Percentiles rank a stretch among this genome's conserved stretches.
phyloP scores from a whole-genome alignment of 495 filamentous ascomycete genomes.

The Parachaetomium inaequale region DNA sequence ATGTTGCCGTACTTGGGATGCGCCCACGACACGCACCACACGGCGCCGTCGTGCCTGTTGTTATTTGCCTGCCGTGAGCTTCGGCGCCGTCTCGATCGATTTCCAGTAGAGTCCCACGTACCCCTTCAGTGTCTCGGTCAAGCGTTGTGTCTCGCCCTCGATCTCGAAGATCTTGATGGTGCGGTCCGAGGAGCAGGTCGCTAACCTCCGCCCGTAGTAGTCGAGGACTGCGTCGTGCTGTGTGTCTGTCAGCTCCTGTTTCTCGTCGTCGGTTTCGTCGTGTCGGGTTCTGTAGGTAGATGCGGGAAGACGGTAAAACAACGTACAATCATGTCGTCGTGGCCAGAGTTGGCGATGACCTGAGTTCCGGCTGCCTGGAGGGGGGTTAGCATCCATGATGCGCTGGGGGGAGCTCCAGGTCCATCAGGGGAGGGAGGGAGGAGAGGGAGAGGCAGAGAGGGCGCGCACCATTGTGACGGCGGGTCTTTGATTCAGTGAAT shows the following conservation, averaged over 20 bases:
- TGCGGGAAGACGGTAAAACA: background rate
- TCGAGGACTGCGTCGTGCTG: conserved; percentile 98
- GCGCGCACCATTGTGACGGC: conserved; percentile 21
- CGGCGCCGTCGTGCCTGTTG: conserved; percentile 83
- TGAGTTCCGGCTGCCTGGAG: conserved; percentile 33
- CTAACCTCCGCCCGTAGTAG: conserved; percentile 94
- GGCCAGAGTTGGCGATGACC: conserved; percentile 49
- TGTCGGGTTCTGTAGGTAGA: background rate
- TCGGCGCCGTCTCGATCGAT: background rate
- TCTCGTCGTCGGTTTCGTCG: background rate
- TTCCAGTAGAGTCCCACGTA: conserved; percentile 40
- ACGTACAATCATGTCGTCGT: conserved; percentile 99
- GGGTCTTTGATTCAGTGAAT: background rate
- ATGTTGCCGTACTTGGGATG: conserved; percentile 99
- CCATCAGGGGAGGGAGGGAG: too few species aligned
- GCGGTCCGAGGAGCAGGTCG: conserved; percentile 95
- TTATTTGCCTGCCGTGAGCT: conserved; percentile 8
- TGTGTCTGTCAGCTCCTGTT: conserved; percentile 1
- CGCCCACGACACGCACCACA: conserved; percentile 97
- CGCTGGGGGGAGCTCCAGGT: background rate
- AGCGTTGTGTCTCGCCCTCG: conserved; percentile 84
- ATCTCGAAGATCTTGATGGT: conserved; percentile 99
- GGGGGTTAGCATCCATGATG: conserved; percentile 10
- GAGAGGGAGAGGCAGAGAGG: background rate
- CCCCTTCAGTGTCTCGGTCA: conserved; percentile 94